These are phyloP conservation scores for Neopestalotiopsis sp. DNA, from an alignment of 2,329 filamentous ascomycete species.

Conservation along the genomic window DNA sequence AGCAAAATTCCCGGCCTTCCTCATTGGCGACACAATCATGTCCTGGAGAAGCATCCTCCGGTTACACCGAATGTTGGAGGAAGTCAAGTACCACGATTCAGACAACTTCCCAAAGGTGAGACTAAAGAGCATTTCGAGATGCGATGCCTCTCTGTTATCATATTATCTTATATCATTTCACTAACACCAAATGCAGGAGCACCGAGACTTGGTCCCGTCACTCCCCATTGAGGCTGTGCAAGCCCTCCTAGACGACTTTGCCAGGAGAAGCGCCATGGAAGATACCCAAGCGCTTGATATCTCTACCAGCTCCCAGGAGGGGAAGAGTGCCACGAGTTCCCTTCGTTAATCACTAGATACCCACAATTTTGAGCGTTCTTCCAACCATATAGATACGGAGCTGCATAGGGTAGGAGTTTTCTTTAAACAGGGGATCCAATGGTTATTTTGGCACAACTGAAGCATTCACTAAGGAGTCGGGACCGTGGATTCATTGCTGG, in stretches of 20 bases:
- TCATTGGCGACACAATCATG: slow-evolving; percentile 42
- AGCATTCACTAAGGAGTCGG: background rate
- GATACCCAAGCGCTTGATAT: background rate
- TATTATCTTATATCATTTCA: background rate
- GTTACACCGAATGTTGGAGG: slow-evolving; percentile 41
- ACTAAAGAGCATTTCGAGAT: too few species aligned
- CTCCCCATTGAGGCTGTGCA: slow-evolving; percentile 27
- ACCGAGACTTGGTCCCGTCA: slow-evolving; percentile 24
- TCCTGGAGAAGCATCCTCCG: slow-evolving; percentile 42
- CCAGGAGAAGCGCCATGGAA: slow-evolving; percentile 18
- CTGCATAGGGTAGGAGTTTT: slow-evolving; percentile 3
- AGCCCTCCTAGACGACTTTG: slow-evolving; percentile 20
- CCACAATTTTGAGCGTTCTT: background rate
- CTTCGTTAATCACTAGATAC: background rate
- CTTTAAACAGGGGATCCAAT: background rate
- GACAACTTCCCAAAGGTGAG: slow-evolving; percentile 2
- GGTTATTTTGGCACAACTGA: background rate
- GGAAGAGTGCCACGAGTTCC: background rate
- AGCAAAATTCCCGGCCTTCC: slow-evolving; percentile 34
- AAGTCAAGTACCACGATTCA: slow-evolving; percentile 31
- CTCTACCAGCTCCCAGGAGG: background rate
- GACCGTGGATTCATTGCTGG: background rate
- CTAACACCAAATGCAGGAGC: background rate
- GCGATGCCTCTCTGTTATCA: background rate
- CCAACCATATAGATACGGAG: background rate